phyloP scores from a whole-genome alignment of 2,329 filamentous ascomycete genomes.

The Colletotrichum truncatum region DNA sequence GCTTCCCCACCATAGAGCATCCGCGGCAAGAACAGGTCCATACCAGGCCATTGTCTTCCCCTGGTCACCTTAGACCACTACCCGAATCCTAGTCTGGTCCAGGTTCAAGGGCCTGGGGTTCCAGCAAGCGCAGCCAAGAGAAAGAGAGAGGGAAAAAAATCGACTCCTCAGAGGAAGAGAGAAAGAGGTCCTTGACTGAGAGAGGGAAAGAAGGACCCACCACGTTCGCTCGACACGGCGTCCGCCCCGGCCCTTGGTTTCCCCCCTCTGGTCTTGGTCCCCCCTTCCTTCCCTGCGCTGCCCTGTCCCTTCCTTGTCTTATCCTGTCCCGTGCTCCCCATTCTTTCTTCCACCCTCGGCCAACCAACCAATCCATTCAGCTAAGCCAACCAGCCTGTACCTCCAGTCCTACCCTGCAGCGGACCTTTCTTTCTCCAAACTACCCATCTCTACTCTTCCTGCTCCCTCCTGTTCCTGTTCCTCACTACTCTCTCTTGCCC shows the following conservation, averaged over 20 bases:
- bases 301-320: slow-evolving; percentile 6
- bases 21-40: background rate
- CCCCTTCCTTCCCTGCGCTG: background rate
- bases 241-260: slow-evolving; percentile 14
- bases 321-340: background rate
- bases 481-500: slow-evolving; percentile 2
- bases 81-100: slow-evolving; percentile 9
- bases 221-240: slow-evolving; percentile 9
- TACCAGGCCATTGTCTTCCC: background rate
- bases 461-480: slow-evolving; percentile 3
- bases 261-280: slow-evolving; percentile 2
- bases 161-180: too few species aligned
- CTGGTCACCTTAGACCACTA: slow-evolving; percentile 2
- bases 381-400: background rate
- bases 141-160: background rate
- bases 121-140: background rate
- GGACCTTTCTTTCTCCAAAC: too few species aligned
- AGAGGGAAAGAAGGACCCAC: slow-evolving; percentile 10
- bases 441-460: background rate
- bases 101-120: slow-evolving; percentile 4
- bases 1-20: background rate
- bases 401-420: too few species aligned
- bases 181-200: background rate
- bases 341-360: background rate
- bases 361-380: slow-evolving; percentile 8